Evolutionary conservation across 352 stramenopile genomes (phyloP), one percentile per base, ranked within the genome.

Genomic region (Pythium periplocum): DNA sequence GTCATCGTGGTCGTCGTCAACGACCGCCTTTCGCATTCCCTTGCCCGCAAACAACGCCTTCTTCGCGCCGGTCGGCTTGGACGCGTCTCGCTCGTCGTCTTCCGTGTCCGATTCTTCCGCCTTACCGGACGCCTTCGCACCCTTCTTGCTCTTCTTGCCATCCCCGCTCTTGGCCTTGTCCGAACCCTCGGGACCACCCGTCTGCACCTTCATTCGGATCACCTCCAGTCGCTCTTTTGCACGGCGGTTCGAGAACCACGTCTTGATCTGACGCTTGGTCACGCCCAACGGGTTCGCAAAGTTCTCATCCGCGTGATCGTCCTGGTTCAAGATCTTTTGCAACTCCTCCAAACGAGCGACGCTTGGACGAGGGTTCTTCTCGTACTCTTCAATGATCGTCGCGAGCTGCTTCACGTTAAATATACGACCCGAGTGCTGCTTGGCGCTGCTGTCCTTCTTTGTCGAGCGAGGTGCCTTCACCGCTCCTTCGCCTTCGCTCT

Each of bases 331-430:
- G 3, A 88, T 69, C 45, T 74, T 71, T 50, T 87, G 64, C 37
- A 93, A 59, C 52, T 91, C 78, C 47, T 88, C 78, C 46, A 93
- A 55, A 47, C 83, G 79, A 31, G 73, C 54, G 10, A 74, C 66
- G 39, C 62, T 86, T 30, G 83, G 83, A 2, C 74, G 71, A 31
- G 81, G 75, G 45, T 87, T 92, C 65, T 90, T 87, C 61, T 91
- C 83, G 52, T 92, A 93, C 57, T 87, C 78, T 55, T 90, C 83
- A 45, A 90, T 88, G 38, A 93, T 87, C 39, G 77, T 88, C 26
- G 78, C 78, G 6, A 93, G 68, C 64, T 93, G 83, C 59, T 92
- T 91, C 35, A 92, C 74, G 51, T 90, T 93, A 41, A 91, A 93
- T 51, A 92, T 83, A 51, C 80, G 80, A 10, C 79, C 82, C 12